Conservation (phyloP, 2,329 filamentous ascomycete species). For the Cladosporium sp. region DNA sequence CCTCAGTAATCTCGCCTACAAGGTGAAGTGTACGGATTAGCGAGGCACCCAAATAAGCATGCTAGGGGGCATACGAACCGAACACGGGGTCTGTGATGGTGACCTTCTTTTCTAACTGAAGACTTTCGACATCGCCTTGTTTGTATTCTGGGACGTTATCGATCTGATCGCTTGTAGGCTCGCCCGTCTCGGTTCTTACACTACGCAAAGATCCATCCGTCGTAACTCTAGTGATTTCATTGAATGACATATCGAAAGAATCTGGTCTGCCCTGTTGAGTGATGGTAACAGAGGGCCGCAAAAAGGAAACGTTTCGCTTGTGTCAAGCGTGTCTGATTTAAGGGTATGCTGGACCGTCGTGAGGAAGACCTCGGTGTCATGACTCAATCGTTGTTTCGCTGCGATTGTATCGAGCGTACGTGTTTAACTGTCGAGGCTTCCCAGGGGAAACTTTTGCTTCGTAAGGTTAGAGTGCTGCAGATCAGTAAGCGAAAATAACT, state of each 20-base stretch:
- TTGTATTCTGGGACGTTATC: neutral
- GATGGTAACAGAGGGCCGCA: neutral
- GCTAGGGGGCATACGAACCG: slow-evolving; percentile 9
- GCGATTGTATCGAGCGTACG: neutral
- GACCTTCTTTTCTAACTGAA: neutral
- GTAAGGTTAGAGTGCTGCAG: neutral
- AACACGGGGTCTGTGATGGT: slow-evolving; percentile 30
- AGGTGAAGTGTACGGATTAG: too few species aligned
- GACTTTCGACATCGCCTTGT: slow-evolving; percentile 1
- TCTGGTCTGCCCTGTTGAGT: neutral
- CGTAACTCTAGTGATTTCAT: neutral
- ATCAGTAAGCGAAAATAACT: neutral
- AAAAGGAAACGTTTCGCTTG: neutral
- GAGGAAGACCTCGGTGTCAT: neutral
- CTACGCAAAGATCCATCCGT: neutral
- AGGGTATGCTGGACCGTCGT: neutral
- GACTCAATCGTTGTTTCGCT: neutral
- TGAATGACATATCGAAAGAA: neutral
- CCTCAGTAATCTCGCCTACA: slow-evolving; percentile 28
- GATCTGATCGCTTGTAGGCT: neutral
- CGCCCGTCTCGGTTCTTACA: neutral
- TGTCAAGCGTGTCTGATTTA: neutral
- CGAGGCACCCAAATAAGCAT: too few species aligned
- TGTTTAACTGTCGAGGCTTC: neutral
- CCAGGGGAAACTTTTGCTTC: neutral